Conservation (phyloP, 139 green algal species). For the Chlorella sp. region DNA sequence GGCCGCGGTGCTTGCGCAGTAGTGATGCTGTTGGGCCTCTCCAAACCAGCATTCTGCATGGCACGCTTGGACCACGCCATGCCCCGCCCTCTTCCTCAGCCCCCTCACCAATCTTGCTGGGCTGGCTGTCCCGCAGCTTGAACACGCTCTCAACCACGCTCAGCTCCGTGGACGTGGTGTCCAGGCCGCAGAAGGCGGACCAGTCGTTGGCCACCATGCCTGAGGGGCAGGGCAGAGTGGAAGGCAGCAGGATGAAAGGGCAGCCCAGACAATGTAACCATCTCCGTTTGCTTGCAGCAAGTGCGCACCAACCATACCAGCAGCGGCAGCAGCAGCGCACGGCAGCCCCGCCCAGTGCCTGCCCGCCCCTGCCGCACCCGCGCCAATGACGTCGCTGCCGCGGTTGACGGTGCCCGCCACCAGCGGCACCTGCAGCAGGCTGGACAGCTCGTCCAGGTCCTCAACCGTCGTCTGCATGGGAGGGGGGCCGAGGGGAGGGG, state of each 20-base stretch:
- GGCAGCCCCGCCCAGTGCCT: too few species aligned
- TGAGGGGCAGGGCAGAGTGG: slow-evolving; percentile 17
- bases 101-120: slow-evolving; percentile 69
- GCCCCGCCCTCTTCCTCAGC: too few species aligned
- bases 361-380: slow-evolving; percentile 13
- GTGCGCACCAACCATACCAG: too few species aligned
- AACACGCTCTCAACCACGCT: slow-evolving; percentile 96
- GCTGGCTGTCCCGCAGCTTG: slow-evolving; percentile 88
- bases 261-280: background rate
- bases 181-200: slow-evolving; percentile 94
- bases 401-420: slow-evolving; percentile 98
- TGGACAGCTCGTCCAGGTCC: slow-evolving; percentile 98
- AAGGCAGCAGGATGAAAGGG: background rate
- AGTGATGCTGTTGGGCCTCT: too few species aligned
- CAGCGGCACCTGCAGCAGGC: slow-evolving; percentile 94
- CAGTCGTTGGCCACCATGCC: slow-evolving; percentile 97
- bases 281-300: background rate
- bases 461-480: slow-evolving; percentile 93
- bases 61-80: too few species aligned
- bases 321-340: background rate
- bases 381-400: slow-evolving; percentile 93
- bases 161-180: slow-evolving; percentile 98
- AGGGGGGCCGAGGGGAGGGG: background rate
- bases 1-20: too few species aligned
- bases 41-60: too few species aligned